Evolutionary conservation across 2,329 filamentous ascomycete genomes (phyloP), one percentile per base, ranked within the genome.

Genomic region (Fusarium chlamydosporum): DNA sequence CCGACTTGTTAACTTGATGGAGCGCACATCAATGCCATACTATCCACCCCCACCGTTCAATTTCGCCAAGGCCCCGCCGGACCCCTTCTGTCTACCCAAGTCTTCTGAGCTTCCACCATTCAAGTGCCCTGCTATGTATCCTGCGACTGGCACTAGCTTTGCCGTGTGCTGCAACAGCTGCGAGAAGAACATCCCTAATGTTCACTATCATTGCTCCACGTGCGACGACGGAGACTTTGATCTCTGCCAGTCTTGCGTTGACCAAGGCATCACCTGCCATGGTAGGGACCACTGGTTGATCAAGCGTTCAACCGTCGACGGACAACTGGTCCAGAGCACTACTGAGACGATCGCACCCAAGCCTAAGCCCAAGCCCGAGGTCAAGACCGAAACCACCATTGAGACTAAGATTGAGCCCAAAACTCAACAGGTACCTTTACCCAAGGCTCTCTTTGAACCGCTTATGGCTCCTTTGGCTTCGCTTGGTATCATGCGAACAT

Each of bases 171-270:
- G 96, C 87, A 98, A 99, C 82, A 87, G 88, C 77, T 99, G 96
- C 80, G 91, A 93, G 71, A 84, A 83, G 65, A 88, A 89, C 41
- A 93, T 97, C 74, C 87, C 91, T 29, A 89, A 93, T 72, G 87
- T 89, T 52, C 95, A 99, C 80, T 99, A 92, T 80, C 96, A 99
- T 82, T 99, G 96, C 84, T 92, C 92, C 70, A 92, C 92, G 60
- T 99, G 96, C 77, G 93, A 98, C 69, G 88, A 91, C 59, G 96
- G 95, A 40, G 96, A 99, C 79, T 99, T 94, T 75, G 96, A 99
- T 76, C 87, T 99, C 31, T 99, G 96, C 84, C 86, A 89, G 68
- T 79, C 83, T 7, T 99, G 96, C 75, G 88, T 97, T 47, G 86
- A 89, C 50, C 82, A 85, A 41, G 94, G 94, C 67, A 85, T 91